Conservation (phyloP, 176 grass and related monocot genomes). For the Dendrocalamus sinicus region DNA sequence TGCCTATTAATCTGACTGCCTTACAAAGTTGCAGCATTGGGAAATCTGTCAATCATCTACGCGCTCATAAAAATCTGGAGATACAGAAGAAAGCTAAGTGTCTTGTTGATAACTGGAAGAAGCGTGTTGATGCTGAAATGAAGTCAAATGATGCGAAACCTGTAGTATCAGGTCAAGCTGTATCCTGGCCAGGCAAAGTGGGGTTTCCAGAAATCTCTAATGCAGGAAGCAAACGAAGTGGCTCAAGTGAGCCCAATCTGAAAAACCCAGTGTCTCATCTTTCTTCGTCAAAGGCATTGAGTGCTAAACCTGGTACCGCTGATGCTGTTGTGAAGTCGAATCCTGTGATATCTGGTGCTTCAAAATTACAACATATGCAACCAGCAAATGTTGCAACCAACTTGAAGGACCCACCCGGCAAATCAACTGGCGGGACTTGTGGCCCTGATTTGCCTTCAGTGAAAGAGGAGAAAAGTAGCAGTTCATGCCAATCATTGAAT, state of each 20-base stretch:
- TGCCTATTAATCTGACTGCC: constrained; percentile 69
- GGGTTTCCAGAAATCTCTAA: constrained; percentile 58
- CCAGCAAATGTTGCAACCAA: constrained; percentile 28
- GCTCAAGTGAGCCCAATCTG: constrained; percentile 43
- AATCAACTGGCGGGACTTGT: constrained; percentile 44
- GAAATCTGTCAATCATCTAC: constrained; percentile 74
- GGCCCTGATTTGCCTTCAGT: constrained; percentile 47
- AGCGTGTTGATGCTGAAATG: constrained; percentile 72
- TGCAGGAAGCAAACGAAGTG: constrained; percentile 48
- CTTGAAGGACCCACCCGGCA: constrained; percentile 51
- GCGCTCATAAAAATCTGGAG: constrained; percentile 60
- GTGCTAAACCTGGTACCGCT: constrained; percentile 28
- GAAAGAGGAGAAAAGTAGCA: constrained; percentile 91
- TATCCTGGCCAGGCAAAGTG: constrained; percentile 62
- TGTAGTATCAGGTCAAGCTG: constrained; percentile 57
- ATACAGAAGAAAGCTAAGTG: constrained; percentile 68
- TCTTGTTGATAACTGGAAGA: constrained; percentile 78
- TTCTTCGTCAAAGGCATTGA: constrained; percentile 46
- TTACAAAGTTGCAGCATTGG: constrained; percentile 71
- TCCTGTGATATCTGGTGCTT: constrained; percentile 26
- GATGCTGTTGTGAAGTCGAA: constrained; percentile 51
- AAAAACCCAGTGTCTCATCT: constrained; percentile 46
- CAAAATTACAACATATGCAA: constrained; percentile 49
- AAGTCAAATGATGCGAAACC: constrained; percentile 60
- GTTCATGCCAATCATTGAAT: constrained; percentile 85